phyloP scores from a whole-genome alignment of 331 rosid species.

The Prunus yedoensis region DNA sequence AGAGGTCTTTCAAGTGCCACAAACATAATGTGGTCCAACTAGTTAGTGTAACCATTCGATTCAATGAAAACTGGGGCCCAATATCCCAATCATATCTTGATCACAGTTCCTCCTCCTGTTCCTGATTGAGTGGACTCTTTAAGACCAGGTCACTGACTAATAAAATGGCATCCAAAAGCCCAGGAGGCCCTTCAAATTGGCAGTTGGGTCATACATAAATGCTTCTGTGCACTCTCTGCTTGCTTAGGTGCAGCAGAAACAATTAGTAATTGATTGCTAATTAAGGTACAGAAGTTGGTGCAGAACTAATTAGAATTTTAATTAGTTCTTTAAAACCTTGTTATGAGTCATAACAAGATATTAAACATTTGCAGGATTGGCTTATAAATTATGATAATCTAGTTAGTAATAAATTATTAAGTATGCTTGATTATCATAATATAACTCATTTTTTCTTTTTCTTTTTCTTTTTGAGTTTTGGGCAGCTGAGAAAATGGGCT shows the following conservation, averaged over 20 bases:
- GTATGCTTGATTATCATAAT: background rate
- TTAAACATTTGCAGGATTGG: no score
- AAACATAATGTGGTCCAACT: background rate
- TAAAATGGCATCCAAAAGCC: background rate
- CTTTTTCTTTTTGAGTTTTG: background rate
- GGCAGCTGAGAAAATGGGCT: conserved; percentile 79
- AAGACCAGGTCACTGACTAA: background rate
- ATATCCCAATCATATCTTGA: background rate
- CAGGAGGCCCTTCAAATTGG: background rate
- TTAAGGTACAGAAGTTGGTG: background rate
- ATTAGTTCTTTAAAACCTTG: no score
- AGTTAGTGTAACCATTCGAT: no score
- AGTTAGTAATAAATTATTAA: no score
- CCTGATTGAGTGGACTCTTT: background rate
- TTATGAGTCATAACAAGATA: no score
- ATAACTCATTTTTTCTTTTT: background rate
- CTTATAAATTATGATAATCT: no score
- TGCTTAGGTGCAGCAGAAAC: background rate
- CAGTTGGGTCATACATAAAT: background rate
- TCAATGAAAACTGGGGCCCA: no score
- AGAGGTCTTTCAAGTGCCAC: background rate
- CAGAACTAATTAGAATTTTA: background rate
- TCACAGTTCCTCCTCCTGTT: background rate
- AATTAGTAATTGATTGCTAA: background rate
- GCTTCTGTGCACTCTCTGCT: background rate